Evolutionary conservation across 768 basidiomycete genomes (phyloP).

Genomic region (Rhizopogon roseolus): DNA sequence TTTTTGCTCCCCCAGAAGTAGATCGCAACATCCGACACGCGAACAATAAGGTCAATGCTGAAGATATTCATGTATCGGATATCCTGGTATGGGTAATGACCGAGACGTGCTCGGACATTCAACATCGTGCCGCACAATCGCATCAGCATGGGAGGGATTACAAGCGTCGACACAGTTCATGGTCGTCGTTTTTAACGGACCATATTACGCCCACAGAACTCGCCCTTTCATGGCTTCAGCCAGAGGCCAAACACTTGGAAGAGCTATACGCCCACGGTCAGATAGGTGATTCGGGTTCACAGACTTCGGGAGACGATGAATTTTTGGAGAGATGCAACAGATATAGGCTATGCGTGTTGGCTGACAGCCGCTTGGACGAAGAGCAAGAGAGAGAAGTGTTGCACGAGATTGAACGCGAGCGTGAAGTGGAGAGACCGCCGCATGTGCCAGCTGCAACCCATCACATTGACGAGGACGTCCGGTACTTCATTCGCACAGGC

Average conservation of each 20-base stretch:
- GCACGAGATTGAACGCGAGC: constrained; percentile 37
- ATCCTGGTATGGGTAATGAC: constrained; percentile 42
- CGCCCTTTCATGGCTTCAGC: constrained; percentile 32
- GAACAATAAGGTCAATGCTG: constrained; percentile 4
- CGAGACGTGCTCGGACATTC: constrained; percentile 37
- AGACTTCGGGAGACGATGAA: constrained; percentile 1
- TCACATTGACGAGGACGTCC: constrained; percentile 20
- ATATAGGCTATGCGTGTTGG: constrained; percentile 23
- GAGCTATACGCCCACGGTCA: constrained; percentile 24
- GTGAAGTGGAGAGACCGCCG: constrained; percentile 32
- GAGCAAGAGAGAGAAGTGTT: constrained; percentile 44
- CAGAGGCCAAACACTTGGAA: constrained; percentile 32
- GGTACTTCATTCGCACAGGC: constrained; percentile 24
- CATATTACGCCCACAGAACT: constrained; percentile 1
- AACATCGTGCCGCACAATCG: constrained; percentile 36
- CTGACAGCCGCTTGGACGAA: constrained; percentile 30
- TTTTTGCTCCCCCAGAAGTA: constrained; percentile 43
- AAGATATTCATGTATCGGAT: constrained; percentile 21
- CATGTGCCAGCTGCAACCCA: constrained; percentile 21
- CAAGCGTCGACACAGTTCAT: constrained; percentile 17
- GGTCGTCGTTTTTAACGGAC: constrained; percentile 9
- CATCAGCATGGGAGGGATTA: constrained; percentile 36
- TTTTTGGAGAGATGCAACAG: constrained; percentile 20
- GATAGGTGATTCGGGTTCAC: constrained; percentile 3
- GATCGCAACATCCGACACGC: constrained; percentile 31